Conservation (phyloP, 83 land plant species). For the Picea abies region DNA sequence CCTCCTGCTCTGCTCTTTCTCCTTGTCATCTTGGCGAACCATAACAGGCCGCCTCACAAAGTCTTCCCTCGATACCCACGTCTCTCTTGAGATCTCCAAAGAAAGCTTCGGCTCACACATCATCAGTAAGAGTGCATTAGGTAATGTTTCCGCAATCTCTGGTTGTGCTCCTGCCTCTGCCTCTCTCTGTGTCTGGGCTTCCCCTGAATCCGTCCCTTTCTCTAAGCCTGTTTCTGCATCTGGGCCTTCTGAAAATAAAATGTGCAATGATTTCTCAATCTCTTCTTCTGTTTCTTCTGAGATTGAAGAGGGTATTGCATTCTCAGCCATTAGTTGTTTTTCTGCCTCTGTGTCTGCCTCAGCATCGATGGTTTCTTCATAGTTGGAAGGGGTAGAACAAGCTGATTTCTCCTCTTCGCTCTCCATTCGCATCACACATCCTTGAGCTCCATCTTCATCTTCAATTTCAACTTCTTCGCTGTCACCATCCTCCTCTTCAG, state of each 20-base stretch:
- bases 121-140: conserved; percentile 62
- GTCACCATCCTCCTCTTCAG: conserved; percentile 8
- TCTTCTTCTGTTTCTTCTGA: conserved; percentile 6
- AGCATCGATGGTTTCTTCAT: background rate
- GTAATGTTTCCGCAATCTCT: conserved; percentile 17
- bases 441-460: conserved; percentile 18
- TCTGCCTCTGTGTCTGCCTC: conserved; percentile 13
- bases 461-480: conserved; percentile 17
- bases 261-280: background rate
- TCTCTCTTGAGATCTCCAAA: conserved; percentile 75
- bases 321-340: background rate
- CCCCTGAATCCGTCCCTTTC: background rate
- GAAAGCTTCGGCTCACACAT: conserved; percentile 78
- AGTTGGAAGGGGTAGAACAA: background rate
- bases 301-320: background rate
- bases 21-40: background rate
- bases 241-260: background rate
- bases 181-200: background rate
- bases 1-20: background rate
- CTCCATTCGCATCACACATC: background rate
- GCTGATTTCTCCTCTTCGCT: background rate
- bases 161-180: background rate
- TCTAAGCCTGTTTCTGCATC: background rate
- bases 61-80: conserved; percentile 67
- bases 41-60: conserved; percentile 30